Base-by-base conservation (phyloP, 1,284 basidiomycete genomes). In the Rhodotorula glutinis region DNA sequence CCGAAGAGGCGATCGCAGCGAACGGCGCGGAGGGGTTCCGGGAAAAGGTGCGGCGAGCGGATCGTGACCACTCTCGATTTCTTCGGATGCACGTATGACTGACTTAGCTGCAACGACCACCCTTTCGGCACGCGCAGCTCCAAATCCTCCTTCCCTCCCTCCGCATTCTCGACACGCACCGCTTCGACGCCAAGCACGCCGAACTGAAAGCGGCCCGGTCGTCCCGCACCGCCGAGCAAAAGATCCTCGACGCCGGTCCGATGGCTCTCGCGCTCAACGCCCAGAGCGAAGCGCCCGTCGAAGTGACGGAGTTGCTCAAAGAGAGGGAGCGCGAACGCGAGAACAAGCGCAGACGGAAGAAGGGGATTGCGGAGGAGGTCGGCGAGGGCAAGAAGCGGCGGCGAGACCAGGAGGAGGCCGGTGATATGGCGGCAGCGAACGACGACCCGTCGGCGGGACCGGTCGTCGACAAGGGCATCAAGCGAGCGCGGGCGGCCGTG, bases 131-230 rank as follows among this genome's bases (percentile, higher is more conserved):
- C 25, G 40, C 19, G 33, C 47, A 70, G 70, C 51, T 73, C 33
- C 64, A 62, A 19, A 67, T 69, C 60, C 63, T 73, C 38, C 65
- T 73, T 40, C 70, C 72, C n/a, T 43, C 56, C 2, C 70, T 73
- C 21, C 66, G 70, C 17, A 71, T 71, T 44, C 67, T 73, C 62
- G 69, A 73, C 59, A 65, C 60, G 57, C 47, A 59, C 40, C 72
- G 72, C 44, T 71, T 71, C 58, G 72, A 73, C 60, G 60, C 69
- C 51, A 73, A 73, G 17, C 56, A 57, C 55, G 57, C 55, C 40
- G 72, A 71, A 40, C 63, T 73, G 4, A 73, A 73, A 38, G 44
- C 57, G 9, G 38, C 47, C 8, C 72, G 72, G 21, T 63, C 55
- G 0, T 17, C 58, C 2, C 70, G 72, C 2, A 57, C 70, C 10